Evolutionary conservation across 2,329 filamentous ascomycete species (phyloP).

Genomic region (Fusarium haematococcum): DNA sequence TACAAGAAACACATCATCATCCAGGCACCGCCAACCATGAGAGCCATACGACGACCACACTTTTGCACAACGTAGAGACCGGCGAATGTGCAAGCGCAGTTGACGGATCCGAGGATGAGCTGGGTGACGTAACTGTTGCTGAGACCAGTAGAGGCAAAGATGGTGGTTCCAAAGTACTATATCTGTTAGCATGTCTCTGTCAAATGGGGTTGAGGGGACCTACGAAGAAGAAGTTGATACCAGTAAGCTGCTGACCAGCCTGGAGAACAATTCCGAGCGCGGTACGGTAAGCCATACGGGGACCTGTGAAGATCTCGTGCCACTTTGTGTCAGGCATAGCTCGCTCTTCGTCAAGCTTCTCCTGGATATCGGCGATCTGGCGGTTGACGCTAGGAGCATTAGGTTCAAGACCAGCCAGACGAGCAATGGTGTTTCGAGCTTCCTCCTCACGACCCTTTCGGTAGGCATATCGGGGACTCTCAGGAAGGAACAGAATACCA

Average conservation of each 20-base stretch:
- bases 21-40: constrained; percentile 73
- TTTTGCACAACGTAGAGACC: constrained; percentile 75
- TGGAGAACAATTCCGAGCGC: constrained; percentile 72
- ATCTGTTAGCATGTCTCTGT: neutral
- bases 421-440: constrained; percentile 61
- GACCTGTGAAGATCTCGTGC: constrained; percentile 75
- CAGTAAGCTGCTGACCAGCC: constrained; percentile 75
- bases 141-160: constrained; percentile 75
- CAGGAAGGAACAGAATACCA: constrained; percentile 65
- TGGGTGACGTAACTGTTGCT: constrained; percentile 74
- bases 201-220: neutral
- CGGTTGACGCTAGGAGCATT: constrained; percentile 56
- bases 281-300: constrained; percentile 74
- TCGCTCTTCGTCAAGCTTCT: constrained; percentile 60
- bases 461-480: constrained; percentile 66
- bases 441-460: constrained; percentile 59
- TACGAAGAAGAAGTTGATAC: constrained; percentile 68
- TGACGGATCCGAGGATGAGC: constrained; percentile 76
- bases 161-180: constrained; percentile 70
- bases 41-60: constrained; percentile 71
- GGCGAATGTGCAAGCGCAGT: constrained; percentile 73
- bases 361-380: constrained; percentile 64
- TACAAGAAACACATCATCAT: constrained; percentile 65
- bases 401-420: constrained; percentile 56
- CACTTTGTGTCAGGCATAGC: constrained; percentile 60